phyloP scores from a whole-genome alignment of 2,329 filamentous ascomycete species.

The Monosporascus sp. region DNA sequence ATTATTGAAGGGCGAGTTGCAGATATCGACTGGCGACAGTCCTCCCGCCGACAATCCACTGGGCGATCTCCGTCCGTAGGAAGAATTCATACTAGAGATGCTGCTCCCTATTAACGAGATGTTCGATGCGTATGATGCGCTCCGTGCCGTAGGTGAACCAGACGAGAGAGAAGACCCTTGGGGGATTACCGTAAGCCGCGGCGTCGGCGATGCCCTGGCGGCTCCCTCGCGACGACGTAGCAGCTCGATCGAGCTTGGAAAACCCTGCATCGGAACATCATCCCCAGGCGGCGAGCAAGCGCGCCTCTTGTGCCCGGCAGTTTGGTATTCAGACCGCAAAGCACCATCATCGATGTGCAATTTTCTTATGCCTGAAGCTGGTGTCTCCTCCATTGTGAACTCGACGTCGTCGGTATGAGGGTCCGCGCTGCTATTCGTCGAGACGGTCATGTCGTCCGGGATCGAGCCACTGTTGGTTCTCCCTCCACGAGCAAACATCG shows the following conservation, averaged over 20 bases:
- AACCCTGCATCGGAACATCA: slow-evolving; percentile 35
- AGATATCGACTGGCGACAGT: slow-evolving; percentile 33
- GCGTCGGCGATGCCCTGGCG: slow-evolving; percentile 47
- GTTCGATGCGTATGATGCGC: slow-evolving; percentile 43
- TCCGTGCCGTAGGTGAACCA: slow-evolving; percentile 37
- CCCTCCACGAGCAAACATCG: slow-evolving; percentile 37
- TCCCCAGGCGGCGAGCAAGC: slow-evolving; percentile 50
- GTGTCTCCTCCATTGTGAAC: slow-evolving; percentile 40
- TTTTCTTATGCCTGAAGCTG: slow-evolving; percentile 30
- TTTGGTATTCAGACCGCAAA: slow-evolving; percentile 30
- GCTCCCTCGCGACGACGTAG: slow-evolving; percentile 42
- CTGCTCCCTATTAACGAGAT: slow-evolving; percentile 38
- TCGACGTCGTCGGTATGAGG: slow-evolving; percentile 45
- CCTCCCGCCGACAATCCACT: slow-evolving; percentile 43
- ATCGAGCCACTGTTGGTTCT: slow-evolving; percentile 43
- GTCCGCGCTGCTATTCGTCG: slow-evolving; percentile 40
- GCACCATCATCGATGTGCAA: slow-evolving; percentile 42
- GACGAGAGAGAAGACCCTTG: slow-evolving; percentile 39
- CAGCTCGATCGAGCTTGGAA: slow-evolving; percentile 36
- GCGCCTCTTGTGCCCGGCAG: slow-evolving; percentile 47
- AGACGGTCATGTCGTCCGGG: slow-evolving; percentile 39
- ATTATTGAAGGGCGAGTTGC: slow-evolving; percentile 44
- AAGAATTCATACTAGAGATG: slow-evolving; percentile 36
- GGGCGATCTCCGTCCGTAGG: slow-evolving; percentile 42
- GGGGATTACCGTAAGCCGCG: slow-evolving; percentile 41